Base-by-base conservation (phyloP, 148 eudicot species). In the Fagopyrum homotropicum region DNA sequence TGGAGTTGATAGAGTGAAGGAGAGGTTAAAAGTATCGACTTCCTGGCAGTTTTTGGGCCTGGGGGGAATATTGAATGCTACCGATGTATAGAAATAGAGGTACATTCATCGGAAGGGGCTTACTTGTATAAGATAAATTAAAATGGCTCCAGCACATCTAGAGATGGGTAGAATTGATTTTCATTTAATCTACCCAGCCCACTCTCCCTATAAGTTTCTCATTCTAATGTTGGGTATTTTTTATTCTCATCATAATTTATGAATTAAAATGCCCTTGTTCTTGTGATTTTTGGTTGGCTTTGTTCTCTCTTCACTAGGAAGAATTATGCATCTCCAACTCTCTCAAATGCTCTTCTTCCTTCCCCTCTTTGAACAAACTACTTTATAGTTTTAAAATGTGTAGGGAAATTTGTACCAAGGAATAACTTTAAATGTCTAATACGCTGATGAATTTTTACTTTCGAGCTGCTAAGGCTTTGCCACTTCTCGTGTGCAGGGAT, bases 401-500 rank as follows among this genome's bases (percentile, higher is more conserved):
- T 4, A 7, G 26, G 59, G 59, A n/a, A 5, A 0, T 14, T 12
- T 54, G 57, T 30, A 16, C 11, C 16, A 63, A 29, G 44, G 69
- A 44, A 29, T 44, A 63, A 61, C 68, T 61, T 19, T 60, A 60
- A 35, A 19, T 60, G 64, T 61, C 68, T 61, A 29, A 35, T 35
- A 35, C 8, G 43, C 68, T 61, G 40, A 29, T 61, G 29, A 61
- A 15, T 26, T 26, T 26, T 26, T 14, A 61, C 10, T 61, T 61
- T 61, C 15, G 9, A 26, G 43, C 68, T 61, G 43, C 19, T 61
- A 45, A 69, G 75, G 75, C 82, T 72, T 60, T 29, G 22, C 71
- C 81, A 45, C 75, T 76, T 72, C 40, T 35, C 68, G 57, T 75
- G 69, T 47, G 69, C 86, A 92, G 94, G 85, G 72, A 82, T 73